Percentiles rank a stretch among this genome's conserved stretches.
Conservation (phyloP, 495 filamentous ascomycete genomes). For the Peziza echinospora region DNA sequence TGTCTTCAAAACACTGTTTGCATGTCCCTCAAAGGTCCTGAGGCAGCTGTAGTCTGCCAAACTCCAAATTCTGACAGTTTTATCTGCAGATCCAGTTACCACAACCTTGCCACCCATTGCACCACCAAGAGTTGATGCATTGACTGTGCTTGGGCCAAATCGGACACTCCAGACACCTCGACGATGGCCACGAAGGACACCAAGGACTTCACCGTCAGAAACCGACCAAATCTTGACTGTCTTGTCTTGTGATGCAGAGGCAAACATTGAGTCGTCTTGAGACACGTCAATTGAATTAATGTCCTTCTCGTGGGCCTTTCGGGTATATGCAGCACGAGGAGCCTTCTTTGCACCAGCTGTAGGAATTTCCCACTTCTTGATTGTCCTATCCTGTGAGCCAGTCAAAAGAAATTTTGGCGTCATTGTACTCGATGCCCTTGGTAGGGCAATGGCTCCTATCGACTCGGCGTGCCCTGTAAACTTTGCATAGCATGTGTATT, state of each 20-base stretch:
- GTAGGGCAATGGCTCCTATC: conserved; percentile 73
- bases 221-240: conserved; percentile 91
- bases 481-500: conserved; percentile 55
- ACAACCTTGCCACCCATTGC: conserved; percentile 51
- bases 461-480: conserved; percentile 89
- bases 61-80: conserved; percentile 90
- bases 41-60: conserved; percentile 81
- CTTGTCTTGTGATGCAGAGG: conserved; percentile 86
- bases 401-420: conserved; percentile 68
- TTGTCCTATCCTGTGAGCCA: conserved; percentile 79
- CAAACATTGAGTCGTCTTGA: conserved; percentile 48
- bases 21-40: conserved; percentile 86
- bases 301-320: conserved; percentile 94
- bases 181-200: conserved; percentile 75
- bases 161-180: conserved; percentile 87
- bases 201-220: conserved; percentile 68
- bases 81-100: conserved; percentile 79
- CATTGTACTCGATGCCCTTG: conserved; percentile 39
- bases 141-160: conserved; percentile 53
- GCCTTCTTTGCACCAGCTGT: conserved; percentile 24
- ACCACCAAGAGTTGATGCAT: conserved; percentile 47
- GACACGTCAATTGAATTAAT: conserved; percentile 86
- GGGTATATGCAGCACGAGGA: conserved; percentile 46
- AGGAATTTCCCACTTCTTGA: conserved; percentile 71
- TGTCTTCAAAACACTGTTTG: conserved; percentile 82